Base-by-base conservation (phyloP, 2,329 filamentous ascomycete species). In the Trichoderma asperellum region DNA sequence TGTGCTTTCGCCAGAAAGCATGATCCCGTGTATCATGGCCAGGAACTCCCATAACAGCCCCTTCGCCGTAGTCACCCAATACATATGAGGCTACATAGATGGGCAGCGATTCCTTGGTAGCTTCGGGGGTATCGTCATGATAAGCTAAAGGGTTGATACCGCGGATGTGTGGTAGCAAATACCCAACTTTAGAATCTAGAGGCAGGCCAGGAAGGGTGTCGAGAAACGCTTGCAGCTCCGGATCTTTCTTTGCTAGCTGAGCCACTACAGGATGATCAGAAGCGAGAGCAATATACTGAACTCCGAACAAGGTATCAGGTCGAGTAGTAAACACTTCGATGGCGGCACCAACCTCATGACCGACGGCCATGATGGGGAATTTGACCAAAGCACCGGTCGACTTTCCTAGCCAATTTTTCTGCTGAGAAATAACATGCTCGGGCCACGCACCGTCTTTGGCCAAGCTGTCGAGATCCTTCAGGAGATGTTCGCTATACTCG, bases 11-110 rank as follows among this genome's bases (percentile, higher is more conserved):
- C 91, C 93, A 97, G 77, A 97, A 97, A 1, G 87, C 86, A 78
- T 92, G 84, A 74, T 97, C 94, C 64, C 93, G 87, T 5, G 85
- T 77, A 78, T 97, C 94, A 76, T 97, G 94, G 2, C 90, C 94
- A 0, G 94, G 94, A 8, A 97, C 94, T 55, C 94, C 94, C 93
- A 97, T 97, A 2, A 97, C 91, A 11, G 93, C 93, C 1, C 93
- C 93, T 73, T 94, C 91, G 18, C 93, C 93, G 73, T 96, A 96
- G 75, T 94, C 92, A 32, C 91, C 91, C 5, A 96, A 83, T 12
- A 97, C 94, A 76, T 97, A 97, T 0, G 93, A 90, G 11, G 94
- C 92, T 27, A 92, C 91, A 75, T 91, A 97, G 5, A 97, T 84
- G 1, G 93, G 93, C 5, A 96, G 74, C 8, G 86, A 83, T 72